A percentile compares a stretch with the other conserved stretches of the same genome.
phyloP scores from a whole-genome alignment of 2,329 filamentous ascomycete genomes.

The Stenocarpella maydis region DNA sequence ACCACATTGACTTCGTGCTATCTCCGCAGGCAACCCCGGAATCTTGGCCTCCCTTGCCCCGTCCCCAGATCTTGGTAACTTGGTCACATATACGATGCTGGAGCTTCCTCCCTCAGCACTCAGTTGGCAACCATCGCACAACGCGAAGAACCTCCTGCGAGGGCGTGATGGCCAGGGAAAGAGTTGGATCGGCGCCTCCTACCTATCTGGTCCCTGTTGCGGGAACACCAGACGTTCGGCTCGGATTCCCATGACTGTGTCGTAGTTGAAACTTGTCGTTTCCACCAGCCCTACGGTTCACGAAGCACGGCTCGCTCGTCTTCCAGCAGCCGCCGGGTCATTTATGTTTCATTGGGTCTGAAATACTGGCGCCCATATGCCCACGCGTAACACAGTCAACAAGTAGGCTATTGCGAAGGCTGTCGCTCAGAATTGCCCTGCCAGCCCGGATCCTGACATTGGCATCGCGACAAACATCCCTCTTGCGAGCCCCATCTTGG shows the following conservation, averaged over 20 bases:
- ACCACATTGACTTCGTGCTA: constrained; percentile 26
- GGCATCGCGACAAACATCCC: not conserved
- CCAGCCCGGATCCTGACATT: constrained; percentile 14
- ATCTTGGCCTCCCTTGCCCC: not conserved
- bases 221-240: not conserved
- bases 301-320: not conserved
- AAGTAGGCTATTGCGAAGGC: constrained; percentile 1
- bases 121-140: not conserved
- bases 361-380: not conserved
- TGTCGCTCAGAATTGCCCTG: not conserved
- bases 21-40: constrained; percentile 5
- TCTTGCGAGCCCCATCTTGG: constrained; percentile 1
- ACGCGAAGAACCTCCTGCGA: not conserved
- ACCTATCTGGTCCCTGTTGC: constrained; percentile 1
- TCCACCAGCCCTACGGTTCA: constrained; percentile 15
- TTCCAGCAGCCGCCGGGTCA: constrained; percentile 9
- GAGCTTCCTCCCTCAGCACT: not conserved
- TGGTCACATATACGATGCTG: constrained; percentile 5
- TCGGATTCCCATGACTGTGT: not conserved
- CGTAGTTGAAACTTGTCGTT: not conserved
- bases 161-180: not conserved
- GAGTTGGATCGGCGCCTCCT: not conserved
- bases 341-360: not conserved
- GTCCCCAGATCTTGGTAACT: not conserved
- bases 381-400: not conserved